A percentile compares a stretch with the other conserved stretches of the same genome.
Evolutionary conservation across 169 alveolate species (phyloP).

Genomic region (Fabrea salina): DNA sequence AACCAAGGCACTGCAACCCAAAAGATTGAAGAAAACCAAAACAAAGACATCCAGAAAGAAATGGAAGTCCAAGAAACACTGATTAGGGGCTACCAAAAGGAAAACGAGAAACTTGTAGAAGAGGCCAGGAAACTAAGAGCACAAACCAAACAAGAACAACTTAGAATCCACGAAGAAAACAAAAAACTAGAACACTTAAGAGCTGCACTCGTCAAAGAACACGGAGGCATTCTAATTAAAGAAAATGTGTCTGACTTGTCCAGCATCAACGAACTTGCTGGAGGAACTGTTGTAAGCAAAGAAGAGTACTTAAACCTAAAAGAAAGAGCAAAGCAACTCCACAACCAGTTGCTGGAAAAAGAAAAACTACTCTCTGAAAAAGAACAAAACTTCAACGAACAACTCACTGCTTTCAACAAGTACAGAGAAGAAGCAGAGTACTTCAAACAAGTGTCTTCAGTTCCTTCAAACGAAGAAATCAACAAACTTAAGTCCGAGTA

Average conservation of each 20-base stretch:
- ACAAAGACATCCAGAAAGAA: slow-evolving; percentile 39
- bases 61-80: slow-evolving; percentile 34
- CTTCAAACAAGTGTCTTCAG: no score
- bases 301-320: slow-evolving; percentile 11
- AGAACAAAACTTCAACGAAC: background rate
- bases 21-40: slow-evolving; percentile 17
- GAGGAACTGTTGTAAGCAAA: slow-evolving; percentile 19
- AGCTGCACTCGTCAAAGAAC: background rate
- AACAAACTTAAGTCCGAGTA: background rate
- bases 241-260: slow-evolving; percentile 21
- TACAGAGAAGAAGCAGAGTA: background rate
- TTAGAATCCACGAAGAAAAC: background rate
- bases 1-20: background rate
- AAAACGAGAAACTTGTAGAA: slow-evolving; percentile 39
- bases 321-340: background rate
- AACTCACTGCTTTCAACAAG: background rate
- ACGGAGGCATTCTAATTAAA: slow-evolving; percentile 25
- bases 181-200: slow-evolving; percentile 9
- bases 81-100: slow-evolving; percentile 49
- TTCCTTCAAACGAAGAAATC: background rate
- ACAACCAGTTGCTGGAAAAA: background rate
- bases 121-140: slow-evolving; percentile 20
- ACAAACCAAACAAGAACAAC: slow-evolving; percentile 28
- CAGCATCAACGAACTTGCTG: slow-evolving; percentile 7
- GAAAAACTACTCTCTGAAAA: slow-evolving; percentile 18